Conservation (phyloP, 768 basidiomycete genomes). For the Suillus fuscotomentosus region DNA sequence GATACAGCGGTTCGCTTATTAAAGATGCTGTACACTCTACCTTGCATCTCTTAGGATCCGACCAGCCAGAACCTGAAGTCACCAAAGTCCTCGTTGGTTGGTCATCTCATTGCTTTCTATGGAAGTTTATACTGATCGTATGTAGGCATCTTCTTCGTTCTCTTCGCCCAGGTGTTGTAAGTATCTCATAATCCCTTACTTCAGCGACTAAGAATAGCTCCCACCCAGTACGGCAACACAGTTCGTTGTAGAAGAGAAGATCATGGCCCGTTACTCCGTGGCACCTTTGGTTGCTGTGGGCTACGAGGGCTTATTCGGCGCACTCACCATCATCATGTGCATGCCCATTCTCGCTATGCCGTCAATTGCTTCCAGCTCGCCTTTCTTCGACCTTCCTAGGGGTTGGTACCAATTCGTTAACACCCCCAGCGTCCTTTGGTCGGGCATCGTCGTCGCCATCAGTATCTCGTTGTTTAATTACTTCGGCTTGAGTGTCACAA, state of each 20-base stretch:
- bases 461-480: constrained; percentile 85
- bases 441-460: constrained; percentile 67
- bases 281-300: constrained; percentile 92
- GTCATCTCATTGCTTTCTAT: constrained; percentile 14
- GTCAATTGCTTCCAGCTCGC: constrained; percentile 57
- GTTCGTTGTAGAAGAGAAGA: constrained; percentile 96
- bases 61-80: constrained; percentile 52
- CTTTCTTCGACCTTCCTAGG: constrained; percentile 85
- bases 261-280: constrained; percentile 84
- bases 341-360: constrained; percentile 80
- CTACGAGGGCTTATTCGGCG: constrained; percentile 91
- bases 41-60: constrained; percentile 12
- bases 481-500: constrained; percentile 91
- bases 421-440: constrained; percentile 68
- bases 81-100: constrained; percentile 73
- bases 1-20: constrained; percentile 85
- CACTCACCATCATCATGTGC: constrained; percentile 71
- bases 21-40: constrained; percentile 52
- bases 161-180: constrained; percentile 95
- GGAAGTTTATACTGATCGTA: constrained; percentile 15
- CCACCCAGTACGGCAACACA: constrained; percentile 76
- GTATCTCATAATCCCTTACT: constrained; percentile 21
- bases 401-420: constrained; percentile 89
- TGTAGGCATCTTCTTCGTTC: constrained; percentile 82
- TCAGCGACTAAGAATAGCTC: constrained; percentile 7